Percentiles rank a stretch among this genome's conserved stretches.
Conservation (phyloP, 345 rosid genomes). For the Acer yangbiense region DNA sequence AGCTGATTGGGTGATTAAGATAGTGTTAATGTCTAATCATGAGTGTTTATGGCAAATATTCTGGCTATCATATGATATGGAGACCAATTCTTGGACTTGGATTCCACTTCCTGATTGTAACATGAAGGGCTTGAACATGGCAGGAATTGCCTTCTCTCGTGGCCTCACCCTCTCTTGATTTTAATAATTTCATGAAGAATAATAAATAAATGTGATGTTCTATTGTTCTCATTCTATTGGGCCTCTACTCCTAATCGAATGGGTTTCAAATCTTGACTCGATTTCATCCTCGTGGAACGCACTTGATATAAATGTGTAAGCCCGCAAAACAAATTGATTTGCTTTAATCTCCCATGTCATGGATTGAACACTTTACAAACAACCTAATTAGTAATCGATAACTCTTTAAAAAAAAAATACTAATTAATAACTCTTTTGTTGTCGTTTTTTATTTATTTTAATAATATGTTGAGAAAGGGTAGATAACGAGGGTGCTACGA, state of each 20-base stretch:
- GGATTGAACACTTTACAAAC: background rate
- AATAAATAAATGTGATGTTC: no score
- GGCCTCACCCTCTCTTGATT: slow-evolving; percentile 52
- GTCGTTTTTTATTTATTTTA: no score
- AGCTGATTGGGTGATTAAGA: slow-evolving; percentile 45
- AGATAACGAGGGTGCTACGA: no score
- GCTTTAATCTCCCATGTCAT: background rate
- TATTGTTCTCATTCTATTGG: background rate
- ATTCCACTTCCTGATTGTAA: slow-evolving; percentile 52
- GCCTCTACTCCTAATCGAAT: background rate
- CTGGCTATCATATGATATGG: slow-evolving; percentile 53
- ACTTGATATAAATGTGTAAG: no score
- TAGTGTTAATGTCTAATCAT: slow-evolving; percentile 53
- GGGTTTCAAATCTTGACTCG: background rate
- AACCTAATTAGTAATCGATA: background rate
- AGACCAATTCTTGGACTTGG: slow-evolving; percentile 44
- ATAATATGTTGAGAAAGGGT: no score
- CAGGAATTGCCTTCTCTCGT: slow-evolving; percentile 67
- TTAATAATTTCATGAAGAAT: background rate
- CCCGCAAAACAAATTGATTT: no score
- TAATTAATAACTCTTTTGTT: no score
- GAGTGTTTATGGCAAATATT: slow-evolving; percentile 65
- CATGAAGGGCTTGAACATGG: slow-evolving; percentile 73
- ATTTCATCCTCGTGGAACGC: background rate
- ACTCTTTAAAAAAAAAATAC: no score